A percentile compares a stretch with the other conserved stretches of the same genome.
These are phyloP conservation scores for Populus euphratica DNA, from an alignment of 345 rosid genomes.

Conservation along the genomic window DNA sequence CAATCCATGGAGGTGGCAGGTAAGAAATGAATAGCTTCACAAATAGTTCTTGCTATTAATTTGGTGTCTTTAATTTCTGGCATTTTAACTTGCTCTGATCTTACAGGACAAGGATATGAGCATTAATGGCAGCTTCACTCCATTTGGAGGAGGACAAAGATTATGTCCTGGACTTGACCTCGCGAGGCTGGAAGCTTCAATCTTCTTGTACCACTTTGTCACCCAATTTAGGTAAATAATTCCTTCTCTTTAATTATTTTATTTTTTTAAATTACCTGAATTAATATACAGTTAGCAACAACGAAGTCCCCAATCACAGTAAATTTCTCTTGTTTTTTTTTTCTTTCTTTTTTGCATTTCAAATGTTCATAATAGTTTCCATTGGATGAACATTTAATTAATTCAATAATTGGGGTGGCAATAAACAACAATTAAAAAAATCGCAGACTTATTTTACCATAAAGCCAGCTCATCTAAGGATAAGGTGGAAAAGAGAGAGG, in stretches of 20 bases:
- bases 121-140: conserved; percentile 54
- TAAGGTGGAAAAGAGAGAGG: no score
- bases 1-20: conserved; percentile 98
- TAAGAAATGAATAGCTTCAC: conserved; percentile 18
- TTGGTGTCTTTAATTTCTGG: no score
- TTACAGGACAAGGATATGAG: conserved; percentile 53
- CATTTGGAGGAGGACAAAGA: conserved; percentile 97
- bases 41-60: no score
- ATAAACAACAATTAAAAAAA: no score
- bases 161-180: conserved; percentile 91
- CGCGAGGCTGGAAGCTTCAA: conserved; percentile 90
- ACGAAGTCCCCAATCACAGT: no score
- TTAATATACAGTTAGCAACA: neutral
- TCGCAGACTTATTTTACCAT: no score
- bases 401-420: neutral
- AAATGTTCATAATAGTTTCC: no score
- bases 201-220: conserved; percentile 79
- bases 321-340: no score
- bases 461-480: neutral
- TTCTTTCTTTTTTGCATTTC: no score
- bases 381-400: no score
- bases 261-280: no score
- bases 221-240: conserved; percentile 74
- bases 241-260: neutral
- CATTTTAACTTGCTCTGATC: no score